These are phyloP conservation scores for Yueomyces sinensis DNA, from an alignment of 805 yeast species.

Conservation along the genomic window DNA sequence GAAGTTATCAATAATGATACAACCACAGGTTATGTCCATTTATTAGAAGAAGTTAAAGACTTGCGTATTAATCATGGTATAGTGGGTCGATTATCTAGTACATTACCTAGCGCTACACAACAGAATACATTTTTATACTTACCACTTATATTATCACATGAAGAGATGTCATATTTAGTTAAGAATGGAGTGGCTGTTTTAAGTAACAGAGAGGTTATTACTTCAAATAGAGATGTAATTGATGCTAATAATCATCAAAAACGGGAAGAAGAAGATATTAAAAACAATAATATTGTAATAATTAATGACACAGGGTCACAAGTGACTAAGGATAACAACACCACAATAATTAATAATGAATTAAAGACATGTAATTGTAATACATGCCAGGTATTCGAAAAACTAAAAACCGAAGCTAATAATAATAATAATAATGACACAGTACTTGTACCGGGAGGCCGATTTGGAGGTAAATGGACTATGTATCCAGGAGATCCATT, in stretches of 20 bases:
- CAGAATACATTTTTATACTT: constrained; percentile 80
- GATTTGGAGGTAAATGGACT: constrained; percentile 82
- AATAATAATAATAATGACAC: too few relatives aligned
- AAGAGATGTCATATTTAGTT: constrained; percentile 62
- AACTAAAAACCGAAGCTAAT: background rate
- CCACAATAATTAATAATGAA: too few relatives aligned
- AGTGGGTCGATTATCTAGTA: constrained; percentile 69
- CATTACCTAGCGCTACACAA: constrained; percentile 83
- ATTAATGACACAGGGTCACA: too few relatives aligned
- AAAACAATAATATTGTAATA: too few relatives aligned
- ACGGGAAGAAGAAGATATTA: too few relatives aligned
- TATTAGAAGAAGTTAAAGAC: constrained; percentile 29
- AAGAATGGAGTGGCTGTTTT: constrained; percentile 23
- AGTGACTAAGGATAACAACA: too few relatives aligned
- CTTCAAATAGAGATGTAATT: too few relatives aligned
- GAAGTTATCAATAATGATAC: background rate
- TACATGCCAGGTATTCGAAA: background rate
- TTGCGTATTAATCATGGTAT: constrained; percentile 48
- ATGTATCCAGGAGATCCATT: constrained; percentile 95
- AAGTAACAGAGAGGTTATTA: too few relatives aligned
- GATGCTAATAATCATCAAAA: too few relatives aligned
- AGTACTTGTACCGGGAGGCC: constrained; percentile 54
- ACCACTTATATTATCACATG: constrained; percentile 61
- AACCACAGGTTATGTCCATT: background rate
- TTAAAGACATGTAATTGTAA: too few relatives aligned